Evolutionary conservation across 1,139 yeast genomes (phyloP).

Genomic region (Protomyces gravidus): DNA sequence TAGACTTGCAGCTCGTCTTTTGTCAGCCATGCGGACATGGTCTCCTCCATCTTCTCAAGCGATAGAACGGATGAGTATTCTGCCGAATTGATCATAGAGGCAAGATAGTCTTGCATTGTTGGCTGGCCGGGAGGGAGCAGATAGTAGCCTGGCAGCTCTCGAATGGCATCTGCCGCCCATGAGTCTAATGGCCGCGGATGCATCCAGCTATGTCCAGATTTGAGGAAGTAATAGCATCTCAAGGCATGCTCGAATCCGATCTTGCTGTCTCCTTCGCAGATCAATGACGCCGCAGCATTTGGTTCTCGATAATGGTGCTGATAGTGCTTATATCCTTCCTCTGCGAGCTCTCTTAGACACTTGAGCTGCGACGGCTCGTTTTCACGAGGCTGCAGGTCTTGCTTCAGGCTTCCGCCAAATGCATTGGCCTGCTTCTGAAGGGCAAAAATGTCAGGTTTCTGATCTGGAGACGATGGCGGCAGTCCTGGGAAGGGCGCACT

Average conservation of each 20-base stretch:
- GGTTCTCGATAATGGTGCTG: slow-evolving; percentile 16
- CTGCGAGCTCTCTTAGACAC: neutral
- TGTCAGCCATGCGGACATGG: slow-evolving; percentile 8
- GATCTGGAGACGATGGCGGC: neutral
- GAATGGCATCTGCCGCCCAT: slow-evolving; percentile 8
- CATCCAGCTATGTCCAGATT: slow-evolving; percentile 13
- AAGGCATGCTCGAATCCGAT: neutral
- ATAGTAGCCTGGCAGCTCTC: slow-evolving; percentile 17
- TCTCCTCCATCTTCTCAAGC: neutral
- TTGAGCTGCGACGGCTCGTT: neutral
- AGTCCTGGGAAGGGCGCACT: slow-evolving; percentile 17
- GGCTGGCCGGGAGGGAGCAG: neutral
- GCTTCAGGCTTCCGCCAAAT: neutral
- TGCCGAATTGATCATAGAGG: neutral
- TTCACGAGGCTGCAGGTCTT: neutral
- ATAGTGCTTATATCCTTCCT: slow-evolving; percentile 7
- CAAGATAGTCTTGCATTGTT: slow-evolving; percentile 8
- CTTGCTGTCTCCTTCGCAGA: neutral
- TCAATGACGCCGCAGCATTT: neutral
- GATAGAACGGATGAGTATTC: neutral
- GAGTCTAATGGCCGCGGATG: slow-evolving; percentile 1
- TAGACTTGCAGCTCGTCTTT: slow-evolving; percentile 6
- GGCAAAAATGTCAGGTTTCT: neutral
- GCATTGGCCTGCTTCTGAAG: neutral
- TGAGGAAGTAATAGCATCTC: slow-evolving; percentile 23